A percentile compares a stretch with the other conserved stretches of the same genome.
phyloP scores from a whole-genome alignment of 2,329 filamentous ascomycete genomes.

The Arthrobotrys iridis region DNA sequence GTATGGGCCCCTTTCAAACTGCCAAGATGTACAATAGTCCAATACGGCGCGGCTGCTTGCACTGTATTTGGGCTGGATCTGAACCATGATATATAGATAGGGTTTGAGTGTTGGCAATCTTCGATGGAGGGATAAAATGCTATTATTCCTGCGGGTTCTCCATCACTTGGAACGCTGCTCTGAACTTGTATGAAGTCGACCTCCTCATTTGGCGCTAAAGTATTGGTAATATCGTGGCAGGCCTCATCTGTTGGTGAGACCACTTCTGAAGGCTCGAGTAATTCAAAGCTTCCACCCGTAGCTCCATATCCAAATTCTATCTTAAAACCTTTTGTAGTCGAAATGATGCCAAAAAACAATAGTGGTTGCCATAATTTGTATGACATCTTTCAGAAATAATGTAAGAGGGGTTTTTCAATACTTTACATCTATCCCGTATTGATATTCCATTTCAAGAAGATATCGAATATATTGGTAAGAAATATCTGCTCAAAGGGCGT shows the following conservation, averaged over 20 bases:
- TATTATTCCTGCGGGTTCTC: not conserved
- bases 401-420: too few species aligned
- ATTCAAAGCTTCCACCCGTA: not conserved
- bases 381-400: too few species aligned
- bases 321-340: not conserved
- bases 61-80: not conserved
- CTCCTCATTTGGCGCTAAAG: not conserved
- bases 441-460: too few species aligned
- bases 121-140: not conserved
- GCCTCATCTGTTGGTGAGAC: not conserved
- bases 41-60: not conserved
- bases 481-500: too few species aligned
- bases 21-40: not conserved
- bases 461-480: too few species aligned
- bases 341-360: not conserved
- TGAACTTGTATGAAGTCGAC: slow-evolving; percentile 1
- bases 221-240: not conserved
- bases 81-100: slow-evolving; percentile 12
- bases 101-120: not conserved
- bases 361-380: not conserved
- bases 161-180: not conserved
- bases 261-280: not conserved
- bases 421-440: too few species aligned
- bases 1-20: not conserved
- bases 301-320: slow-evolving; percentile 12